Conservation (phyloP, 2,329 filamentous ascomycete species). For the Teratosphaeria gauchensis region DNA sequence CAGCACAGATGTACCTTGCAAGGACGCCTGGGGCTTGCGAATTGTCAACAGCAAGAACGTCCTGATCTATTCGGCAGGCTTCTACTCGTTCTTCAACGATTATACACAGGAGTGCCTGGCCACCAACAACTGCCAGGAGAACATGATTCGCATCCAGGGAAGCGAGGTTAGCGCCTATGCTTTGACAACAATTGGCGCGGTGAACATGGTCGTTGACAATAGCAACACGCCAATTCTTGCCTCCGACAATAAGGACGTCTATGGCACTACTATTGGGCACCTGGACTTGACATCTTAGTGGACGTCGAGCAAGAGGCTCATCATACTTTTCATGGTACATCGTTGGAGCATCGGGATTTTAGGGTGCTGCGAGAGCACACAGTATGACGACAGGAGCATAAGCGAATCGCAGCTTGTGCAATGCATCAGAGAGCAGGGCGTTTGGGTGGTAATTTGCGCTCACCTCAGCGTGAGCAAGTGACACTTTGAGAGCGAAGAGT, state of each 20-base stretch:
- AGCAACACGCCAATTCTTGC: conserved; percentile 27
- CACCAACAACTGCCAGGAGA: conserved; percentile 40
- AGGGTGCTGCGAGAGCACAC: background rate
- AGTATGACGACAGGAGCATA: background rate
- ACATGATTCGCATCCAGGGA: conserved; percentile 38
- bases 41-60: conserved; percentile 29
- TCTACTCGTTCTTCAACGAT: conserved; percentile 53
- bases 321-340: background rate
- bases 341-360: background rate
- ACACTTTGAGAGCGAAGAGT: background rate
- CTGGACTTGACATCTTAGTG: background rate
- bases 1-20: conserved; percentile 18
- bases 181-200: conserved; percentile 39
- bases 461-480: background rate
- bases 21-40: conserved; percentile 39
- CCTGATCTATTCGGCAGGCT: conserved; percentile 39
- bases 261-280: conserved; percentile 38
- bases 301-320: background rate
- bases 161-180: conserved; percentile 38
- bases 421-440: background rate
- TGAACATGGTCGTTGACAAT: conserved; percentile 39
- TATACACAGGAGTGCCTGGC: conserved; percentile 43
- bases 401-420: background rate
- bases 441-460: background rate
- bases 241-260: conserved; percentile 38